Conservation (phyloP, 192 early-diverging fungal species). For the Gryganskiella cystojenkinii region DNA sequence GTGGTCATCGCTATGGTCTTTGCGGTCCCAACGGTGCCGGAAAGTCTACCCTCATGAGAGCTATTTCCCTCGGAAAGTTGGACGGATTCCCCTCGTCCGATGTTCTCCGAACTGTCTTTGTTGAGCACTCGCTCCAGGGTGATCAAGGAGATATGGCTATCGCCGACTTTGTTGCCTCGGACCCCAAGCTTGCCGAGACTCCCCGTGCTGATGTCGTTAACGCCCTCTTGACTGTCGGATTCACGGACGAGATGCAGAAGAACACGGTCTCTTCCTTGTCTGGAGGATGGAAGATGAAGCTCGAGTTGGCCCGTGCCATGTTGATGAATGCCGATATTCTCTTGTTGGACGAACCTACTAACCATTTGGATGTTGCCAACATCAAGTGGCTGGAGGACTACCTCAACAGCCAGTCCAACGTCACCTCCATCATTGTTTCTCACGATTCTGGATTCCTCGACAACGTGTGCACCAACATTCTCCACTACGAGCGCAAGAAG, state of each 20-base stretch:
- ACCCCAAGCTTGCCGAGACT: conserved; percentile 67
- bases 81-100: conserved; percentile 76
- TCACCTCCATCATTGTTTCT: conserved; percentile 87
- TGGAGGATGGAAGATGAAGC: conserved; percentile 94
- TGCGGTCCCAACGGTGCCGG: conserved; percentile 86
- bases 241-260: conserved; percentile 70
- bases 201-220: conserved; percentile 59
- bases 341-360: conserved; percentile 88
- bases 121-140: conserved; percentile 81
- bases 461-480: conserved; percentile 85
- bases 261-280: conserved; percentile 78
- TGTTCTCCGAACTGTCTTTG: conserved; percentile 82
- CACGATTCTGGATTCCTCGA: conserved; percentile 89
- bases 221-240: conserved; percentile 72
- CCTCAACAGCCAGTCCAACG: conserved; percentile 75
- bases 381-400: conserved; percentile 75
- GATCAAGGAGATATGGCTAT: conserved; percentile 77
- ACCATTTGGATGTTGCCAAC: conserved; percentile 82
- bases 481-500: conserved; percentile 88
- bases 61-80: conserved; percentile 84
- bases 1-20: conserved; percentile 86
- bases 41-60: conserved; percentile 88
- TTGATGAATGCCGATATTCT: conserved; percentile 87
- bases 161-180: conserved; percentile 74
- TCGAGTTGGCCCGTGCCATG: conserved; percentile 89